Conservation (phyloP, 345 rosid species). For the Brassica rapa region DNA sequence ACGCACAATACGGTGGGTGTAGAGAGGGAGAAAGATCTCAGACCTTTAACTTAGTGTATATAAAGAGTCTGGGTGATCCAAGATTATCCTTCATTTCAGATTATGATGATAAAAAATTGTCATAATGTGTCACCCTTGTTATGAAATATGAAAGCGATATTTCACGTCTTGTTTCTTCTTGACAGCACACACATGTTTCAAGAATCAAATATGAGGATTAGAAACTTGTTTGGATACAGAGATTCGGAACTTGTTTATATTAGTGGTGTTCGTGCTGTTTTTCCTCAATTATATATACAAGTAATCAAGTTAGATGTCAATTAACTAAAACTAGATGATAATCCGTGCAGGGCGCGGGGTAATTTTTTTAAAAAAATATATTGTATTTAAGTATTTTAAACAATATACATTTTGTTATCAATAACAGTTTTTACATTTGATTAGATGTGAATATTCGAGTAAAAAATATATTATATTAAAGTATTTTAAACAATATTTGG, state of each 20-base stretch:
- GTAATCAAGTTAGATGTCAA: too few relatives aligned
- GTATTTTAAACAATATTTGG: too few relatives aligned
- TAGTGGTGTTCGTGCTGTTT: not conserved
- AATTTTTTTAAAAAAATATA: too few relatives aligned
- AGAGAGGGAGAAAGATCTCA: constrained; percentile 50
- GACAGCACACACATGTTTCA: not conserved
- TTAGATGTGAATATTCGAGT: too few relatives aligned
- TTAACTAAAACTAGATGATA: too few relatives aligned
- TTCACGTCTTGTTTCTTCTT: not conserved
- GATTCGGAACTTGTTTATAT: not conserved
- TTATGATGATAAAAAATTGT: constrained; percentile 9
- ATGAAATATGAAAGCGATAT: not conserved
- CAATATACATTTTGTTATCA: too few relatives aligned
- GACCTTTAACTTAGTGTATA: constrained; percentile 39
- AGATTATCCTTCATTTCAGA: constrained; percentile 17
- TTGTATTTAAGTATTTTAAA: too few relatives aligned
- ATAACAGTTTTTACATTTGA: too few relatives aligned
- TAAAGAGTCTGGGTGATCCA: constrained; percentile 36
- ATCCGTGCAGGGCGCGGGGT: too few relatives aligned
- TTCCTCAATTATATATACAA: too few relatives aligned
- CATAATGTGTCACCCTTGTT: constrained; percentile 11
- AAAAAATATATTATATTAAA: too few relatives aligned
- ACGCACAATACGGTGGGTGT: constrained; percentile 34
- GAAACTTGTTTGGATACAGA: not conserved
- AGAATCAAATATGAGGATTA: not conserved